Evolutionary conservation across 192 early-diverging fungal genomes (phyloP), one percentile per base, ranked within the genome.

Genomic region (Spizellomyces punctatus): DNA sequence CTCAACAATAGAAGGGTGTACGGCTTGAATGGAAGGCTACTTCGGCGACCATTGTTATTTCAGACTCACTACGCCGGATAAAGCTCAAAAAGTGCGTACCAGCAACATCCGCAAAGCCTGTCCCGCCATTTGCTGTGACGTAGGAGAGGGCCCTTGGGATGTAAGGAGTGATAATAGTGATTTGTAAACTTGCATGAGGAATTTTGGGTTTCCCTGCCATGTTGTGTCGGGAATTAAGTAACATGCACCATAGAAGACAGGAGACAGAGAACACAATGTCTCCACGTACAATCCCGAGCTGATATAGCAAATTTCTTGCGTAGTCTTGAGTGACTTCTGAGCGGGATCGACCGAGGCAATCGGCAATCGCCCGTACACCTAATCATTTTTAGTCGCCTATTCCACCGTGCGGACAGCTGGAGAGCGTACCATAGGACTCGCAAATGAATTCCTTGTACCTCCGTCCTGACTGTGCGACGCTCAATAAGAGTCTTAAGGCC

Each of bases 371-470:
- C 46, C 86, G 69, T 5, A 89, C 84, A 12, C 81, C 81, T 79
- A 57, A 7, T 63, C 64, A 36, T 36, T 36, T 36, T 36, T 36
- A 36, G 27, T 36, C 27, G 27, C 27, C 27, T 36, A 36, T 36
- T 36, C 27, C 27, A 36, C 27, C 27, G 27, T 36, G 3, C 27
- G 1, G 27, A 36, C 27, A 36, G 27, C 16, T 10, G 27, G n/a
- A 22, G 16, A 58, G 49, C 54, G 14, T 49, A 75, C 85, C 86
- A 69, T 87, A 88, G 73, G 83, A 85, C 72, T 89, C 87, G 73
- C 87, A 89, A 16, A 89, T 76, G 76, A 89, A 89, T 72, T 89
- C 87, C 58, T 89, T 89, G 69, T 86, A 86, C 68, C 78, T 79
- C 45, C 87, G 63, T 41, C 87, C 87, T 47, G 83, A 74, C 48